Percentiles rank a stretch among this genome's conserved stretches.
Conservation (phyloP, 352 stramenopile genomes). For the Achlya hypogyna region DNA sequence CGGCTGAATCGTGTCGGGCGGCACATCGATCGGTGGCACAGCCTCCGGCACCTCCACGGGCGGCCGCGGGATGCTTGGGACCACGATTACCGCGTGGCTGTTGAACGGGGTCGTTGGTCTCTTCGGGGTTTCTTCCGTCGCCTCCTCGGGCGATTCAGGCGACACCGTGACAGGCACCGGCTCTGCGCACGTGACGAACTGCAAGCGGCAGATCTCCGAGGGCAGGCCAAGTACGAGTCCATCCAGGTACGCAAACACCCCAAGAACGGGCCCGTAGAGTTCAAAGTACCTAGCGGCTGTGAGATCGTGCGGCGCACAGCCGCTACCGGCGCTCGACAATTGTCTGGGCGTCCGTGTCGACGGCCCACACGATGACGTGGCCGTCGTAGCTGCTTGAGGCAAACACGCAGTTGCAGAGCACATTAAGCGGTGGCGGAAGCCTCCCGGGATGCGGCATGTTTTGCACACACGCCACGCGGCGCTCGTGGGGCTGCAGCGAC, state of each 20-base stretch:
- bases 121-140: not conserved
- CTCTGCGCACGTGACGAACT: not conserved
- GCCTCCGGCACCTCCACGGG: not conserved
- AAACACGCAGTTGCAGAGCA: conserved; percentile 14
- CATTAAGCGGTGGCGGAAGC: conserved; percentile 3
- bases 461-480: not conserved
- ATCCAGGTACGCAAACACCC: not conserved
- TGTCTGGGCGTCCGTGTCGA: not conserved
- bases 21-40: not conserved
- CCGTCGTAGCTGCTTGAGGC: conserved; percentile 8
- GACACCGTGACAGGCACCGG: not conserved
- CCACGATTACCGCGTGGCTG: not conserved
- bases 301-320: too few relatives aligned
- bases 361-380: conserved; percentile 17
- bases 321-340: conserved; percentile 12
- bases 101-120: not conserved
- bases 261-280: conserved; percentile 3
- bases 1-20: not conserved
- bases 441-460: conserved; percentile 5
- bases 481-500: not conserved
- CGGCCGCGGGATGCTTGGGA: not conserved
- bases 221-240: not conserved
- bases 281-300: conserved; percentile 20
- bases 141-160: not conserved
- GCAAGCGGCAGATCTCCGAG: conserved; percentile 4